Evolutionary conservation across 371 early-diverging fungal species (phyloP), one percentile per base, ranked within the genome.

Genomic region (Mucor irregularis): DNA sequence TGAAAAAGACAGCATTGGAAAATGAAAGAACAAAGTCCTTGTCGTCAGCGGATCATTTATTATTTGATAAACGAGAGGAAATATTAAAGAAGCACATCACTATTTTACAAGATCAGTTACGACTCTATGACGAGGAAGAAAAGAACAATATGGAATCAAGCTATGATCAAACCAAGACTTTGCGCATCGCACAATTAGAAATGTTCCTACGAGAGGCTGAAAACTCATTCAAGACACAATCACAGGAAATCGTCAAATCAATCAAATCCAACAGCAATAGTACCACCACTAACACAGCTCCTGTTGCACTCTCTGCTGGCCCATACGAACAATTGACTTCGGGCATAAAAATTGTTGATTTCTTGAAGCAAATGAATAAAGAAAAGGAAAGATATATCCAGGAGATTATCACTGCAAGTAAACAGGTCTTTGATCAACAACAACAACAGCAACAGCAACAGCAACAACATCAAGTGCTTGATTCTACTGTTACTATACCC

Each of bases 71-170:
- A 66, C 16, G 63, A 21, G 16, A 55, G 79, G 35, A 60, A 62
- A 3, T 68, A 5, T 34, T 53, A 5, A 46, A 69, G 24, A 74
- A 72, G 52, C 84, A 88, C 50, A 62, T 77, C 0, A 66, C 58
- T 21, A 73, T 81, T 40, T 56, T 87, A 24, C 69, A 84, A 38
- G 61, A 68, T 6, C 87, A 88, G 55, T 60, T 89, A 69, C 68
- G 68, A 46, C 74, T 84, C 7, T 90, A 89, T 56, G 91, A 88
- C 44, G 53, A 66, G 0, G 88, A 88, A 39, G 87, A 87, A 45
- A 59, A 62, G 9, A 55, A 57, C 10, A 48, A 78, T 39, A 68
- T 75, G 68, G 29, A 61, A 14, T 73, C 61, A 8, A 72, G 59
- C 5, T 86, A 81, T 35, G 90, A 90, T 54, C 49, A 42, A 13